These are phyloP conservation scores for Aspergillus heteromorphus DNA, from an alignment of 495 filamentous ascomycete genomes.

Conservation along the genomic window DNA sequence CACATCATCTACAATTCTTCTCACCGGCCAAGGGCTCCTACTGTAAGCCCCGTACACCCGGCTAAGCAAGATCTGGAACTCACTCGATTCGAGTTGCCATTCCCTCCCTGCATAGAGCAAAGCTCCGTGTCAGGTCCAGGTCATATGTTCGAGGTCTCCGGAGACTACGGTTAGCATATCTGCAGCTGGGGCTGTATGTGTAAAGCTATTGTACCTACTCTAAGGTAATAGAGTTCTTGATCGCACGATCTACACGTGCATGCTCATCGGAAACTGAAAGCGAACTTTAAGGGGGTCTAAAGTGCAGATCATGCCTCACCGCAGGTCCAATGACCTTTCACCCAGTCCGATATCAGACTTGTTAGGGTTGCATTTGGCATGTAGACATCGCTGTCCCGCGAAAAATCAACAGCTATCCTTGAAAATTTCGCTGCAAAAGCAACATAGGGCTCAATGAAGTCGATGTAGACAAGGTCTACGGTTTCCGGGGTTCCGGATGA, in stretches of 20 bases:
- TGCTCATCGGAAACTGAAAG: background rate
- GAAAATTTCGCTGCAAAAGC: slow-evolving; percentile 65
- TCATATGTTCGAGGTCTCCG: no score
- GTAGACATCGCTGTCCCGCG: slow-evolving; percentile 54
- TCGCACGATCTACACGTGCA: background rate
- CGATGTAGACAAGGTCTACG: slow-evolving; percentile 84
- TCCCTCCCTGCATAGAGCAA: no score
- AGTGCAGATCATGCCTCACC: slow-evolving; percentile 1
- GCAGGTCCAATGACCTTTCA: slow-evolving; percentile 69
- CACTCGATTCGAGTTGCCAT: no score
- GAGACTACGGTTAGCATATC: no score
- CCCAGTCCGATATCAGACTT: slow-evolving; percentile 69
- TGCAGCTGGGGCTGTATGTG: background rate
- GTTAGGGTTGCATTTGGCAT: slow-evolving; percentile 65
- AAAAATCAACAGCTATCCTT: slow-evolving; percentile 53
- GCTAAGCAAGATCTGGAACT: no score
- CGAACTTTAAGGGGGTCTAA: background rate
- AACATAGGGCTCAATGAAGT: slow-evolving; percentile 81
- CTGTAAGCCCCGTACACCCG: no score
- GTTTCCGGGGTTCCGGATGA: slow-evolving; percentile 46
- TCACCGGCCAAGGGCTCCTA: no score
- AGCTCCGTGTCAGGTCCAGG: no score
- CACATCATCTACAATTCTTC: no score
- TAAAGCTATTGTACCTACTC: background rate
- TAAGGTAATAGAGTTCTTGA: background rate